These are phyloP conservation scores for Syzygium aromaticum DNA, from an alignment of 345 rosid genomes.

Conservation along the genomic window DNA sequence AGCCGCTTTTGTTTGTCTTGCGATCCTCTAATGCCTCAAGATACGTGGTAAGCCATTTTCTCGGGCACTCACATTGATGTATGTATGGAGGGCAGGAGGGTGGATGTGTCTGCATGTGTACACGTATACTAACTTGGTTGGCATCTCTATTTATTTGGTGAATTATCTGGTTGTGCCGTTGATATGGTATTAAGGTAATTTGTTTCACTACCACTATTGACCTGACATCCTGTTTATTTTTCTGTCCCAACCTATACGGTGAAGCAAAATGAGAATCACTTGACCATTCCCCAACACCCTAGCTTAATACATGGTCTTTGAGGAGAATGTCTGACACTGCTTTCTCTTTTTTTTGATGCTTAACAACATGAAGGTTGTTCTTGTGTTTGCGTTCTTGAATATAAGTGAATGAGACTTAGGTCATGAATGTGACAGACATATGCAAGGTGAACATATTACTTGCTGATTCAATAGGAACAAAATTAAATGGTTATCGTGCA, in stretches of 20 bases:
- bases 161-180: not conserved
- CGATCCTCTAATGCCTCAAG: conserved; percentile 82
- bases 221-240: not conserved
- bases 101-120: not conserved
- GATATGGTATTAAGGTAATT: not conserved
- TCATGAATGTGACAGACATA: not conserved
- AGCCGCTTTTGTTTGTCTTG: conserved; percentile 79
- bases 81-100: not conserved
- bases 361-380: not conserved
- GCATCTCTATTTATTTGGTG: not conserved
- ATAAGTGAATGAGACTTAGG: not conserved
- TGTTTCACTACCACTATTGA: not conserved
- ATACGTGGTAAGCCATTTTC: conserved; percentile 64
- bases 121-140: not conserved
- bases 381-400: not conserved
- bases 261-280: not conserved
- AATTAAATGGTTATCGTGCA: not conserved
- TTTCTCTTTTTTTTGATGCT: not conserved
- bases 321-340: not conserved
- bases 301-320: not conserved
- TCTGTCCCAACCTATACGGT: not conserved
- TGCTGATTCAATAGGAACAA: not conserved
- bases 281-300: not conserved
- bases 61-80: not conserved
- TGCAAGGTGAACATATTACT: not conserved